phyloP scores from a whole-genome alignment of 2,329 filamentous ascomycete species.

The Epichloe gansuensis region DNA sequence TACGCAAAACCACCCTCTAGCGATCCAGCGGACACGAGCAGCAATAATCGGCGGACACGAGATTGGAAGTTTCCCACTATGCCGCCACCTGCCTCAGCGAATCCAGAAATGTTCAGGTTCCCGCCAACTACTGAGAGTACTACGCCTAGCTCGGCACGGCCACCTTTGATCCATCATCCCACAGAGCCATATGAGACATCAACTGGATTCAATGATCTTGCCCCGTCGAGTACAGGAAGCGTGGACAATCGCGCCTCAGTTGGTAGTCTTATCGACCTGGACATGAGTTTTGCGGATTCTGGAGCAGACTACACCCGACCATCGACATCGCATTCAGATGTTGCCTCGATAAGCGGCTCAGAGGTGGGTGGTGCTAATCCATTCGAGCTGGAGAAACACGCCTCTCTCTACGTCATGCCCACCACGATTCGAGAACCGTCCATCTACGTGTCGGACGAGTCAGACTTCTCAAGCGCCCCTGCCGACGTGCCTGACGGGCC shows the following conservation, averaged over 20 bases:
- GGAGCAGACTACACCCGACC: constrained; percentile 38
- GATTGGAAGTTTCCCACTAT: constrained; percentile 48
- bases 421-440: constrained; percentile 38
- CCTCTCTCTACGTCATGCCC: constrained; percentile 37
- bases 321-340: constrained; percentile 48
- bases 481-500: constrained; percentile 14
- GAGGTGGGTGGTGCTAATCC: constrained; percentile 43
- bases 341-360: constrained; percentile 41
- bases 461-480: constrained; percentile 30
- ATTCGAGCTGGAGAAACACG: constrained; percentile 51
- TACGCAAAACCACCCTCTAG: constrained; percentile 40
- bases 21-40: constrained; percentile 41
- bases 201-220: constrained; percentile 28
- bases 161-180: constrained; percentile 34
- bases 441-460: constrained; percentile 49
- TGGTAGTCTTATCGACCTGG: constrained; percentile 39
- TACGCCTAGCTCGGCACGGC: constrained; percentile 23
- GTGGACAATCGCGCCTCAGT: constrained; percentile 29
- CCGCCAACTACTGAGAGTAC: constrained; percentile 26
- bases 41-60: constrained; percentile 36
- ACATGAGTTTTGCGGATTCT: constrained; percentile 40
- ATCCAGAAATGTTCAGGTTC: constrained; percentile 40
- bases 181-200: constrained; percentile 36
- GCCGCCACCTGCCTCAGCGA: constrained; percentile 36
- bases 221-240: constrained; percentile 20